Evolutionary conservation across 495 filamentous ascomycete species (phyloP).

Genomic region (Trypethelium eluteriae): DNA sequence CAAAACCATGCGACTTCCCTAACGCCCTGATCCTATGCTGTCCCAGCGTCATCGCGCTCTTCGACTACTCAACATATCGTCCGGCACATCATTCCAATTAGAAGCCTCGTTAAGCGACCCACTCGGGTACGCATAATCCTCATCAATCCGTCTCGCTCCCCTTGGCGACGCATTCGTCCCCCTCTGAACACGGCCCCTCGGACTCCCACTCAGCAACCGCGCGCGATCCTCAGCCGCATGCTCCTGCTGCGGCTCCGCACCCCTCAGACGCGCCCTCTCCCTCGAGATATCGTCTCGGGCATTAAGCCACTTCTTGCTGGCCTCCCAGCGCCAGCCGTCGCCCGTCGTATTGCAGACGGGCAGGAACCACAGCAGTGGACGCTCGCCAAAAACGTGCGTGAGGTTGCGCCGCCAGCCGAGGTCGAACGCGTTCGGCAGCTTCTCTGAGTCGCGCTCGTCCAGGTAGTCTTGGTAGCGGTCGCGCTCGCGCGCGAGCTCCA

Average conservation of each 20-base stretch:
- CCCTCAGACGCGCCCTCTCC: constrained; percentile 19
- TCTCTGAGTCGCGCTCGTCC: constrained; percentile 75
- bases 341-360: constrained; percentile 77
- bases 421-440: constrained; percentile 87
- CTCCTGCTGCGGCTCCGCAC: constrained; percentile 14
- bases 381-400: constrained; percentile 70
- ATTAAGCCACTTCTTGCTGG: constrained; percentile 45
- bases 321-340: constrained; percentile 94
- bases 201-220: constrained; percentile 3
- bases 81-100: constrained; percentile 4
- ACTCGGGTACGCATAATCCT: not conserved
- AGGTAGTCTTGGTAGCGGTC: constrained; percentile 80
- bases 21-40: not conserved
- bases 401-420: constrained; percentile 74
- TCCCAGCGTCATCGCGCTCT: not conserved
- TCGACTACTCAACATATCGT: constrained; percentile 1
- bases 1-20: not conserved
- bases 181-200: not conserved
- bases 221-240: not conserved
- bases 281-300: constrained; percentile 29
- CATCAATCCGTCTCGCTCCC: not conserved
- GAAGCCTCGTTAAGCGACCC: not conserved
- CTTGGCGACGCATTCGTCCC: not conserved
- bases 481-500: constrained; percentile 63
- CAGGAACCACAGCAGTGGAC: constrained; percentile 63